A percentile compares a stretch with the other conserved stretches of the same genome.
Conservation (phyloP, 78 protist species). For the Planoprotostelium fungivorum region DNA sequence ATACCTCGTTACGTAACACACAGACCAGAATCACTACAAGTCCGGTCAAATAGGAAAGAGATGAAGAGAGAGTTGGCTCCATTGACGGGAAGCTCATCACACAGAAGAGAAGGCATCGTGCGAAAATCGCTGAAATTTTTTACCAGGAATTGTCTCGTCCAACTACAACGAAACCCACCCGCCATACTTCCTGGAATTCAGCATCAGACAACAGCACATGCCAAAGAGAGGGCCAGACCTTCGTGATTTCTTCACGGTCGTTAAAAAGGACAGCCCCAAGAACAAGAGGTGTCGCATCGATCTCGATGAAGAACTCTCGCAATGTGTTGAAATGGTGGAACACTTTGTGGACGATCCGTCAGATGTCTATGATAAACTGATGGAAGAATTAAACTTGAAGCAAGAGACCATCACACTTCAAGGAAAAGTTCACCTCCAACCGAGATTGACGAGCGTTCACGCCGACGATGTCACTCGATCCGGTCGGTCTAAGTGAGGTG, state of each 20-base stretch:
- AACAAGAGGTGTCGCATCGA: background rate
- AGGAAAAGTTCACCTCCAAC: background rate
- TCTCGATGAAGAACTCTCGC: background rate
- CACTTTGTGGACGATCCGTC: background rate
- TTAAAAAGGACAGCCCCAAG: background rate
- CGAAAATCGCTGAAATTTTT: too few relatives aligned
- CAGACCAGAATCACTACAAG: too few relatives aligned
- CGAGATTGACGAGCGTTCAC: background rate
- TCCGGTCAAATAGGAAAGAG: too few relatives aligned
- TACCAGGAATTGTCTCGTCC: too few relatives aligned
- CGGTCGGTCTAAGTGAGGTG: background rate
- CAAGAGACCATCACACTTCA: background rate
- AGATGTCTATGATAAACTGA: background rate
- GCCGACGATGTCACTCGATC: background rate
- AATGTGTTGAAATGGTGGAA: background rate
- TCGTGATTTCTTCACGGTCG: background rate
- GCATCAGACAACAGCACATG: background rate
- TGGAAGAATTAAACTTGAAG: background rate
- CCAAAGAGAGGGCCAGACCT: background rate
- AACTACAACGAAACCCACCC: too few relatives aligned
- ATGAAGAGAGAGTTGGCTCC: too few relatives aligned
- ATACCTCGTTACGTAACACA: too few relatives aligned
- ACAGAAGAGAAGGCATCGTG: too few relatives aligned
- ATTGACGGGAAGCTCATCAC: too few relatives aligned
- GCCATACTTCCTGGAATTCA: too few relatives aligned